phyloP scores from a whole-genome alignment of 805 yeast species.

The Candida yuanshanica region DNA sequence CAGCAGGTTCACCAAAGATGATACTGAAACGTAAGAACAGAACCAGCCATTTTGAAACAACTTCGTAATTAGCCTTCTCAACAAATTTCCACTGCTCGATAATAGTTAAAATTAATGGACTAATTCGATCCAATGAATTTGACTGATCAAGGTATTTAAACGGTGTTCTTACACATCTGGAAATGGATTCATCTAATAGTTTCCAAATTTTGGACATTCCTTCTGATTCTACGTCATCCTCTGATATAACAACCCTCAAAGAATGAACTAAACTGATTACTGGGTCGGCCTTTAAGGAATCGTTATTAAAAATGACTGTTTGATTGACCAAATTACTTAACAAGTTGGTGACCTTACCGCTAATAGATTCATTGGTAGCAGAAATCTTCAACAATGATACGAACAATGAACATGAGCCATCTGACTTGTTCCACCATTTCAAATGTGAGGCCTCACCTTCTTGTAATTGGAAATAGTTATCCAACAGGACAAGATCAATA shows the following conservation, averaged over 20 bases:
- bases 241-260: constrained; percentile 25
- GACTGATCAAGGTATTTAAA: constrained; percentile 75
- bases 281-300: constrained; percentile 44
- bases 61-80: constrained; percentile 24
- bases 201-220: constrained; percentile 42
- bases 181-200: constrained; percentile 68
- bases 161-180: constrained; percentile 69
- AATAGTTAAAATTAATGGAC: constrained; percentile 53
- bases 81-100: constrained; percentile 68
- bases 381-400: constrained; percentile 58
- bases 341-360: constrained; percentile 43
- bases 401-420: constrained; percentile 52
- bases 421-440: constrained; percentile 74
- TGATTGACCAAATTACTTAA: constrained; percentile 43
- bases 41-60: constrained; percentile 43
- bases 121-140: constrained; percentile 29
- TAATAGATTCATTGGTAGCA: constrained; percentile 28
- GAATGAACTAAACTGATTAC: constrained; percentile 49
- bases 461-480: constrained; percentile 56
- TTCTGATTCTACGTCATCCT: constrained; percentile 4
- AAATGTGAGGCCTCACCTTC: constrained; percentile 45
- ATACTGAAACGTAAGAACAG: constrained; percentile 41
- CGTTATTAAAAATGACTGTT: constrained; percentile 49
- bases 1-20: constrained; percentile 53
- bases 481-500: constrained; percentile 52